These are phyloP conservation scores for Letharia lupina DNA, from an alignment of 495 filamentous ascomycete genomes.

Conservation along the genomic window DNA sequence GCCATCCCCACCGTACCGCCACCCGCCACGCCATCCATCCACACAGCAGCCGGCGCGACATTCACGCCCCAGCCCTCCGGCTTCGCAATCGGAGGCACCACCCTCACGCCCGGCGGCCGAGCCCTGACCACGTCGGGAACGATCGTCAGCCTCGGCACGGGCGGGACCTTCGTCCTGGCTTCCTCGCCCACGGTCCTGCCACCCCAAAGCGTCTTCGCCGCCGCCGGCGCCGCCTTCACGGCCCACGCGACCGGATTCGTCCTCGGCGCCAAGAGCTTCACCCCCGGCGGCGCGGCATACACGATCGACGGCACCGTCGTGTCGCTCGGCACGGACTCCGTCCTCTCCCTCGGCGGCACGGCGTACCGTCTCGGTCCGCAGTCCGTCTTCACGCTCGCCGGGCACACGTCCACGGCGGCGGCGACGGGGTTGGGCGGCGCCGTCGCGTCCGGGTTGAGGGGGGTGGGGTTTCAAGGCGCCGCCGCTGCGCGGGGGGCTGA, in stretches of 20 bases:
- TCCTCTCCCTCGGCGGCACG: not conserved
- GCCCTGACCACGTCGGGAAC: conserved; percentile 9
- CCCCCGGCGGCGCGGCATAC: not conserved
- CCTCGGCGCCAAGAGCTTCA: not conserved
- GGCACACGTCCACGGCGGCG: no score
- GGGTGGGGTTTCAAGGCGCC: no score
- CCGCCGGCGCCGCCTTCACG: not conserved
- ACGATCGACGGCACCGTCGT: not conserved
- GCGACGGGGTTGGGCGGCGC: not conserved
- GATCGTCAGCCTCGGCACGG: not conserved
- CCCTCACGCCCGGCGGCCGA: conserved; percentile 10
- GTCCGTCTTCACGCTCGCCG: not conserved
- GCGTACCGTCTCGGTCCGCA: not conserved
- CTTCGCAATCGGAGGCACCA: conserved; percentile 7
- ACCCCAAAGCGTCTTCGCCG: conserved; percentile 1
- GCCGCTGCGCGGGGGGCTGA: not conserved
- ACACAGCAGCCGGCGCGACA: conserved; percentile 4
- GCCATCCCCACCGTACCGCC: not conserved
- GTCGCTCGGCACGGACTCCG: not conserved
- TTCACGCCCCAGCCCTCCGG: conserved; percentile 10
- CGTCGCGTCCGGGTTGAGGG: not conserved
- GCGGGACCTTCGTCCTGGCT: conserved; percentile 1
- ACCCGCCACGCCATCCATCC: not conserved
- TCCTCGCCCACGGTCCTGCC: conserved; percentile 3
- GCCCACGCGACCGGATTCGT: not conserved